Evolutionary conservation across 306 rosid species (phyloP), one percentile per base, ranked within the genome.

Genomic region (Rosa rugosa): DNA sequence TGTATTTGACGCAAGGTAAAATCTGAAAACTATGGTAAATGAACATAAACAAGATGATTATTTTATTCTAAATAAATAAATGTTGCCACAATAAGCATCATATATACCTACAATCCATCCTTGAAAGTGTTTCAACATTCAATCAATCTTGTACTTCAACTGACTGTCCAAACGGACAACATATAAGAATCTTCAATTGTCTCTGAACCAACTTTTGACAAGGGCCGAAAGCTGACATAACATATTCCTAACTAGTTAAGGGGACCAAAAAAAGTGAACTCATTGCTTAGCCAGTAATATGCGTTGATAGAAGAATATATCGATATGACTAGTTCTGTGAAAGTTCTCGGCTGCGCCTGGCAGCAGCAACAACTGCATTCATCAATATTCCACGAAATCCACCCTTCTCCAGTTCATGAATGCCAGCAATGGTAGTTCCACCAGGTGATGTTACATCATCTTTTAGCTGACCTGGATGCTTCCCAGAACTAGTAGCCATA

Each of bases 311-410:
- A 22, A 57, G 47, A 75, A 34, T 36, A 34, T 45, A 44, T 50
- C 18, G 36, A 41, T 71, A 10, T 23, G 38, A 56, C 80, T 80
- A 71, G 54, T 78, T 72, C 53, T 79, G 81, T 4, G 93, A 81
- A 80, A 92, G 89, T 78, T 94, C 97, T 53, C 83, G 78, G 85
- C 98, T 84, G 64, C 92, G 93, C 83, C 9, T 94, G 11, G 97
- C 83, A 62, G 93, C 91, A 45, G 97, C 93, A 74, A 89, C 89
- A 20, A 94, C 97, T 11, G 97, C 98, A 72, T 94, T 92, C 97
- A 93, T 95, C 42, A 93, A 87, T 68, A 72, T 81, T 76, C 98
- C 98, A n/a, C 98, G 99, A 77, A 96, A 89, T 34, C 98, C 96
- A 16, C 92, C 99, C 71, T 86, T 93, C 82, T 95, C 98, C 83